Conservation (phyloP, 805 yeast genomes). For the Candida alai region DNA sequence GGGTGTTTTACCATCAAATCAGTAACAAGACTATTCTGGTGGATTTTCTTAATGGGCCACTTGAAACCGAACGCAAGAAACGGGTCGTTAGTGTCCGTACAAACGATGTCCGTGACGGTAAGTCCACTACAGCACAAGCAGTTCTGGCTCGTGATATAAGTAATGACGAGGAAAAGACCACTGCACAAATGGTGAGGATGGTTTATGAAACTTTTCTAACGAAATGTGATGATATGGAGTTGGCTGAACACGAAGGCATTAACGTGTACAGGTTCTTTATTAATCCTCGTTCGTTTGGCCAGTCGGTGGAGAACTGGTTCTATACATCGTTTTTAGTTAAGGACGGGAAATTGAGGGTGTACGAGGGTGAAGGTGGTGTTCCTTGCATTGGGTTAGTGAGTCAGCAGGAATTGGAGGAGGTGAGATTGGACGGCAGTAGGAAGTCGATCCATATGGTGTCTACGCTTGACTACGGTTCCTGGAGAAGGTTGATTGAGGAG, state of each 20-base stretch:
- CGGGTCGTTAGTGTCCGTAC: constrained; percentile 29
- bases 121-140: constrained; percentile 50
- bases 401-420: constrained; percentile 15
- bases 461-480: constrained; percentile 61
- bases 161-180: constrained; percentile 50
- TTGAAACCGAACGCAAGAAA: constrained; percentile 55
- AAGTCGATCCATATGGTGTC: constrained; percentile 66
- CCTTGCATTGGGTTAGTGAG: constrained; percentile 40
- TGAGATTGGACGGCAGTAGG: constrained; percentile 18
- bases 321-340: constrained; percentile 75
- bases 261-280: constrained; percentile 64
- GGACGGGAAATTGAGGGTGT: constrained; percentile 61
- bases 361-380: constrained; percentile 43
- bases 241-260: constrained; percentile 34
- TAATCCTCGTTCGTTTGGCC: constrained; percentile 73
- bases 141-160: constrained; percentile 51
- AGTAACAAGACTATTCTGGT: constrained; percentile 46
- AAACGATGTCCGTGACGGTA: constrained; percentile 41
- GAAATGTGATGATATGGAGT: constrained; percentile 20
- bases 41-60: constrained; percentile 70
- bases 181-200: constrained; percentile 58
- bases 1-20: constrained; percentile 45
- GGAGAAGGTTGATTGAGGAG: constrained; percentile 54
- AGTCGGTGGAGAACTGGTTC: constrained; percentile 80
- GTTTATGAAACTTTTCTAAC: constrained; percentile 42